Base-by-base conservation (phyloP, 495 filamentous ascomycete species). In the Corynascus novoguineensis region DNA sequence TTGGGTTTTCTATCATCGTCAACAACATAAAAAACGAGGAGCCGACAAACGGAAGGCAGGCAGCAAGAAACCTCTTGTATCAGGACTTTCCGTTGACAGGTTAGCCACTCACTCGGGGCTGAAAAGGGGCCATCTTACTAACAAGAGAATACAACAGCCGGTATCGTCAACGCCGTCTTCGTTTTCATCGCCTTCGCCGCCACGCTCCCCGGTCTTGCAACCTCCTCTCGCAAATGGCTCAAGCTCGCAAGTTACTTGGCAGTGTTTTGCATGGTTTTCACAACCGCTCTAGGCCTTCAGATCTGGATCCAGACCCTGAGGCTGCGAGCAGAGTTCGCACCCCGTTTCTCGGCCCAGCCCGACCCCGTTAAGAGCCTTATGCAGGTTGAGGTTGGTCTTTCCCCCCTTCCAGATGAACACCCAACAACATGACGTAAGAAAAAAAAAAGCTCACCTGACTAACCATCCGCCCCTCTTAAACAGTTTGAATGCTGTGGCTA, bases 401-500 rank as follows among this genome's bases (percentile, higher is more conserved):
- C 25, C 17, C 10, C 7, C 5, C 40, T 41, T 37, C 17, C 17
- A 0, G 1, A 2, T n/a, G n/a, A 29, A 47, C 27, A 25, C 21
- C n/a, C n/a, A n/a, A n/a, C n/a, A n/a, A n/a, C n/a, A n/a, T n/a
- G n/a, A n/a, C n/a, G n/a, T n/a, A n/a, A n/a, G n/a, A n/a, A n/a
- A n/a, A n/a, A n/a, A n/a, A n/a, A n/a, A n/a, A n/a, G n/a, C 4
- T 22, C 7, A 11, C 41, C 22, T 27, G 9, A 48, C 27, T 48
- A 27, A 49, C 28, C 25, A 9, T 1, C 11, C 4, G 1, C 4
- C 42, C 42, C 15, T n/a, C 17, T 3, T 4, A 29, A 8, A 27
- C 61, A 88, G 83, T 88, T 89, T 68, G 70, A 76, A 53, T 90
- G 87, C 81, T 90, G 87, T 61, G 87, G 87, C 35, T 90, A 87